Conservation (phyloP, 164 flowering plant species). For the Umbellularia californica region DNA sequence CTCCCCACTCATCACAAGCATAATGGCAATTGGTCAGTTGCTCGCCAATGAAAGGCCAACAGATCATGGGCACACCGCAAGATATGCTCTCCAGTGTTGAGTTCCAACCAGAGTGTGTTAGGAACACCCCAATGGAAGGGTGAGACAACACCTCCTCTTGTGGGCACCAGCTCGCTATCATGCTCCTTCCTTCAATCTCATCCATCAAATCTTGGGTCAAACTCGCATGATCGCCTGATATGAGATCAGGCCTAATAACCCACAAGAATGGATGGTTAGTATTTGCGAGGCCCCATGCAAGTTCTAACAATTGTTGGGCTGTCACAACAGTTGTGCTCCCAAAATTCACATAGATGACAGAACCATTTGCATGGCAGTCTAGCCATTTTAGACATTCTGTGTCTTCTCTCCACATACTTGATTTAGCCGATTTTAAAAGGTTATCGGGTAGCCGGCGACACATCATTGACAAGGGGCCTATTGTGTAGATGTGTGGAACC, state of each 20-base stretch:
- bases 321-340: conserved; percentile 32
- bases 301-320: conserved; percentile 23
- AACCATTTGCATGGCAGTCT: conserved; percentile 14
- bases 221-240: conserved; percentile 24
- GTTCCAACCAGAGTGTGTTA: conserved; percentile 50
- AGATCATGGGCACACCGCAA: conserved; percentile 32
- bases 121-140: conserved; percentile 30
- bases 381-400: conserved; percentile 29
- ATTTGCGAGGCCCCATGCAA: conserved; percentile 42
- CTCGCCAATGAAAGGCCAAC: conserved; percentile 39
- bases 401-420: conserved; percentile 39
- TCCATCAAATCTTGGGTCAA: conserved; percentile 21
- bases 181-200: conserved; percentile 24
- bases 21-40: conserved; percentile 32
- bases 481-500: conserved; percentile 21
- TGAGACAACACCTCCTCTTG: conserved; percentile 36
- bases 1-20: conserved; percentile 24
- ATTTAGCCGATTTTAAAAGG: conserved; percentile 10
- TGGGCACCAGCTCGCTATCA: conserved; percentile 30
- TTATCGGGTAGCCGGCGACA: conserved; percentile 8
- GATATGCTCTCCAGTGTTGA: conserved; percentile 32
- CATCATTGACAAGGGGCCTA: conserved; percentile 36
- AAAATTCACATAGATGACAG: conserved; percentile 34
- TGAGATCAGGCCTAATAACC: conserved; percentile 35
- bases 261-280: conserved; percentile 32